phyloP scores from a whole-genome alignment of 129 eudicot species.

The Lonicera japonica region DNA sequence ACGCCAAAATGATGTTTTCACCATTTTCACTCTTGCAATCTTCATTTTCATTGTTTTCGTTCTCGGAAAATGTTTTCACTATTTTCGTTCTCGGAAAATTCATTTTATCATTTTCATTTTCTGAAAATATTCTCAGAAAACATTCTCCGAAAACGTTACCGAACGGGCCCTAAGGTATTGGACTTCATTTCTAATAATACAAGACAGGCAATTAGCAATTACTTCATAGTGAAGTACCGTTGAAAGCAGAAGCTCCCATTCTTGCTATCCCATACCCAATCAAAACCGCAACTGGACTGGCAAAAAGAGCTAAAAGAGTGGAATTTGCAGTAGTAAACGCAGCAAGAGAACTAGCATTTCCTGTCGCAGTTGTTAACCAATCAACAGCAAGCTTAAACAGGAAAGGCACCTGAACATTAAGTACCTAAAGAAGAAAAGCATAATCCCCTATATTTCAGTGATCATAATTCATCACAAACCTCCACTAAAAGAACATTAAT shows the following conservation, averaged over 20 bases:
- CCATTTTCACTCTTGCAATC: too few species aligned
- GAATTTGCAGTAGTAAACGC: constrained; percentile 75
- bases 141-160: too few species aligned
- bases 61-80: too few species aligned
- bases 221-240: constrained; percentile 70
- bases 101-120: too few species aligned
- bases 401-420: constrained; percentile 94
- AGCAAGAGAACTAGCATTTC: constrained; percentile 68
- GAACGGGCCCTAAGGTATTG: too few species aligned
- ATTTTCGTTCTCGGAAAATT: too few species aligned
- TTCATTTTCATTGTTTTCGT: too few species aligned
- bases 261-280: constrained; percentile 93
- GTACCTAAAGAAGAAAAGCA: constrained; percentile 44
- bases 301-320: constrained; percentile 67
- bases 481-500: background rate
- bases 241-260: constrained; percentile 85
- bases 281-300: constrained; percentile 84
- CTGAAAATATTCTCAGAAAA: too few species aligned
- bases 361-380: constrained; percentile 82
- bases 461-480: background rate
- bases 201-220: constrained; percentile 44
- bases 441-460: background rate
- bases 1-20: too few species aligned
- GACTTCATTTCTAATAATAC: constrained; percentile 2
- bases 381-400: constrained; percentile 94